Evolutionary conservation across 495 filamentous ascomycete species (phyloP).

Genomic region (Penicillium pancosmium): DNA sequence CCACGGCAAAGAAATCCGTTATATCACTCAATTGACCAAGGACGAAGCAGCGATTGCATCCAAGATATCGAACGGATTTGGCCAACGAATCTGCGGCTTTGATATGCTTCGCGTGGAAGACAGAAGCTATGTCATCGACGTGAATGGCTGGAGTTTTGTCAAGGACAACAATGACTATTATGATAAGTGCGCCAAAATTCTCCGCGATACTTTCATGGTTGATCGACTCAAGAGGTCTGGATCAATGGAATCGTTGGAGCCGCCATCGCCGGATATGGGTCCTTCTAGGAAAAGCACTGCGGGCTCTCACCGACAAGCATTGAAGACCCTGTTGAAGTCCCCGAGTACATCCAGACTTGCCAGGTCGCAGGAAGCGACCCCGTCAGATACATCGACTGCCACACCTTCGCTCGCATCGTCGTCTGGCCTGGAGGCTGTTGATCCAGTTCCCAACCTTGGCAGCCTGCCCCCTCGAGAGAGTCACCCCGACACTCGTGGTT

Average conservation of each 20-base stretch:
- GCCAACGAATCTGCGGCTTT: slow-evolving; percentile 94
- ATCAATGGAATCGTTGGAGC: slow-evolving; percentile 35
- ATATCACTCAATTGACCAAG: slow-evolving; percentile 79
- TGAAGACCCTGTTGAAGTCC: slow-evolving; percentile 63
- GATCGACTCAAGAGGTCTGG: slow-evolving; percentile 65
- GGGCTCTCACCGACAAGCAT: slow-evolving; percentile 45
- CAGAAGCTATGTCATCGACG: slow-evolving; percentile 96
- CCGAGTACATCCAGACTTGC: slow-evolving; percentile 66
- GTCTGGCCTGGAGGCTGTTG: slow-evolving; percentile 46
- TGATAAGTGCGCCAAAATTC: slow-evolving; percentile 81
- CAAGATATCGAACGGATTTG: slow-evolving; percentile 90
- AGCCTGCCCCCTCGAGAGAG: slow-evolving; percentile 28
- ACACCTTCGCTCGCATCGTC: slow-evolving; percentile 54
- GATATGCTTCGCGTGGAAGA: slow-evolving; percentile 86
- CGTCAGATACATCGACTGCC: slow-evolving; percentile 45
- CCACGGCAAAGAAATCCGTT: slow-evolving; percentile 95
- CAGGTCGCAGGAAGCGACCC: slow-evolving; percentile 36
- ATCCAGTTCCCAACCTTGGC: slow-evolving; percentile 25
- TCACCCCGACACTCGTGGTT: slow-evolving; percentile 25
- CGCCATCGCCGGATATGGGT: slow-evolving; percentile 33
- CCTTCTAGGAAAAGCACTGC: slow-evolving; percentile 36
- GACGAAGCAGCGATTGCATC: slow-evolving; percentile 85
- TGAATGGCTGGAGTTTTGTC: slow-evolving; percentile 99
- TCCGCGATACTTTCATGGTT: slow-evolving; percentile 81
- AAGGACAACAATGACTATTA: slow-evolving; percentile 99